Conservation (phyloP, 2,329 filamentous ascomycete species). For the Bipolaris gigantea region DNA sequence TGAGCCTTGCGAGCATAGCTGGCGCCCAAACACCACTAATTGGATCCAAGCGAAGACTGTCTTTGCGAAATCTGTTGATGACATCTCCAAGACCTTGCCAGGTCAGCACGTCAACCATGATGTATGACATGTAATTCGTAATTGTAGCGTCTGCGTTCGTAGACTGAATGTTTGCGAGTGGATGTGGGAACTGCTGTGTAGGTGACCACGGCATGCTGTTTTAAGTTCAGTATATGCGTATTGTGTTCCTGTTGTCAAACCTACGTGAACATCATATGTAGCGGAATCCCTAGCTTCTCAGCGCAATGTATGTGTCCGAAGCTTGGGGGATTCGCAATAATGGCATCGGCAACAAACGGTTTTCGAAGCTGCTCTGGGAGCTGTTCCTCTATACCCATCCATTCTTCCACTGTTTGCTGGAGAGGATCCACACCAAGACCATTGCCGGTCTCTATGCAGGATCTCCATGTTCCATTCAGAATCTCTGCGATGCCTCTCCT, state of each 20-base stretch:
- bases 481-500: constrained; percentile 77
- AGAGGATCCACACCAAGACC: constrained; percentile 58
- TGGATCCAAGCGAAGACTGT: constrained; percentile 72
- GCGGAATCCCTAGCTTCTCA: constrained; percentile 72
- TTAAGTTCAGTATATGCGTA: constrained; percentile 7
- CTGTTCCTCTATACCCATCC: constrained; percentile 48
- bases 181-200: constrained; percentile 83
- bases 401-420: constrained; percentile 57
- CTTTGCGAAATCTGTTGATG: constrained; percentile 82
- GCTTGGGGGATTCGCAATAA: constrained; percentile 77
- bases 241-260: constrained; percentile 34
- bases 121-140: constrained; percentile 82
- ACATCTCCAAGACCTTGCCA: constrained; percentile 92
- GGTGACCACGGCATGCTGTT: constrained; percentile 83
- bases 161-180: constrained; percentile 77
- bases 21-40: constrained; percentile 83
- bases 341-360: constrained; percentile 81
- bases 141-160: constrained; percentile 75
- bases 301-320: constrained; percentile 77
- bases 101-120: constrained; percentile 85
- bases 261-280: constrained; percentile 88
- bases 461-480: constrained; percentile 82
- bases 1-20: constrained; percentile 72
- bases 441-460: constrained; percentile 78
- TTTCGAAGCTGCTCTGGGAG: constrained; percentile 39